phyloP scores from a whole-genome alignment of 2,329 filamentous ascomycete species.

The Sordariomycetes sp. region DNA sequence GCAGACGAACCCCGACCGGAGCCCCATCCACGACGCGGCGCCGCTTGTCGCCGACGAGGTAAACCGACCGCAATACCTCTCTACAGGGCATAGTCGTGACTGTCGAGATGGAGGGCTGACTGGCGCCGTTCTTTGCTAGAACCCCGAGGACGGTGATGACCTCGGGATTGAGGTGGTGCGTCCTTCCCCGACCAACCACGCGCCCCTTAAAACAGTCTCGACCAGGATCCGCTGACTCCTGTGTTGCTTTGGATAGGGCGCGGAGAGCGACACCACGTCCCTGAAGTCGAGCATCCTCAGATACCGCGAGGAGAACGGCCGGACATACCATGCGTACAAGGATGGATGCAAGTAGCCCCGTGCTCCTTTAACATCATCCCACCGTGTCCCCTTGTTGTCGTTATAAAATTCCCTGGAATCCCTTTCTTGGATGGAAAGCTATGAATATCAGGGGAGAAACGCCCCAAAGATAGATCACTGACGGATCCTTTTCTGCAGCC shows the following conservation, averaged over 20 bases:
- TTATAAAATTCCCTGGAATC: too few relatives aligned
- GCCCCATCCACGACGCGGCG: neutral
- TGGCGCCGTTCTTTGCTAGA: neutral
- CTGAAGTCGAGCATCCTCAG: constrained; percentile 11
- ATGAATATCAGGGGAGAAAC: neutral
- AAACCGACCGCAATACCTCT: neutral
- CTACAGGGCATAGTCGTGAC: neutral
- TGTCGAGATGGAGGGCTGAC: neutral
- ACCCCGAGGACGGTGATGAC: neutral
- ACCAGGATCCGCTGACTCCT: neutral
- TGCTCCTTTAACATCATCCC: too few relatives aligned
- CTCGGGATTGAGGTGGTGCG: neutral
- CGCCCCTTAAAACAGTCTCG: neutral
- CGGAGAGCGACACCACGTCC: constrained; percentile 6
- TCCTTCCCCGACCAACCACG: neutral
- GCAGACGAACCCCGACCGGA: neutral
- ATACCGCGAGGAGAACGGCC: constrained; percentile 16
- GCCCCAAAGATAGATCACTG: neutral
- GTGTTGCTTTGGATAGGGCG: neutral
- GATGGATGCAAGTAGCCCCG: constrained; percentile 11
- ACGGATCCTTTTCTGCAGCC: neutral
- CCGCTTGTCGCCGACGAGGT: neutral
- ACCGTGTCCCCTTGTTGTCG: too few relatives aligned
- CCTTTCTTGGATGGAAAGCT: too few relatives aligned
- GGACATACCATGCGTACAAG: constrained; percentile 17